phyloP scores from a whole-genome alignment of 441 rosid species.

The Populus hybrid region DNA sequence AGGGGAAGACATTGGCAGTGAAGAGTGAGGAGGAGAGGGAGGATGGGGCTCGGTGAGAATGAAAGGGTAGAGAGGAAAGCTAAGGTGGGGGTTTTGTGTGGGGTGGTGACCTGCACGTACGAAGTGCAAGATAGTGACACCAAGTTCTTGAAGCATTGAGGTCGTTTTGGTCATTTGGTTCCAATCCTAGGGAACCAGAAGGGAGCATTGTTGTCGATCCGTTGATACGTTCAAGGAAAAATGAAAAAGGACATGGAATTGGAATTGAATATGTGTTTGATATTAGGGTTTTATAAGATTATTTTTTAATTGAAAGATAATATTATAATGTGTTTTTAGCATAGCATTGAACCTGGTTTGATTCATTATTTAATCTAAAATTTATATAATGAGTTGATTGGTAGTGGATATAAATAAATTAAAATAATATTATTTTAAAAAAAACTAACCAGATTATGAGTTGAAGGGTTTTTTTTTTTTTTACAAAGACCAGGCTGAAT shows the following conservation, averaged over 20 bases:
- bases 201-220: neutral
- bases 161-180: conserved; percentile 2
- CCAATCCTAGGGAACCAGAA: neutral
- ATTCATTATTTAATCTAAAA: too few species aligned
- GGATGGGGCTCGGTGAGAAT: conserved; percentile 2
- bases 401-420: too few species aligned
- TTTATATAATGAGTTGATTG: too few species aligned
- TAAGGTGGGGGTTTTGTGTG: neutral
- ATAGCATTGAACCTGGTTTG: too few species aligned
- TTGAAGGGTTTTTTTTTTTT: too few species aligned
- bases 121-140: conserved; percentile 33
- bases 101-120: conserved; percentile 24
- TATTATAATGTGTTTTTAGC: too few species aligned
- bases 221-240: conserved; percentile 3
- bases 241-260: neutral
- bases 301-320: too few species aligned
- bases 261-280: too few species aligned
- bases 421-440: too few species aligned
- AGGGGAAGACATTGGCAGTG: neutral
- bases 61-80: neutral
- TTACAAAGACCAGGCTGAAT: too few species aligned
- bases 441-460: too few species aligned
- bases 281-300: too few species aligned
- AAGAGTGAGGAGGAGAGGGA: neutral
- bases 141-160: conserved; percentile 6